phyloP scores from a whole-genome alignment of 768 basidiomycete species.

The Antrodiella citrinella region DNA sequence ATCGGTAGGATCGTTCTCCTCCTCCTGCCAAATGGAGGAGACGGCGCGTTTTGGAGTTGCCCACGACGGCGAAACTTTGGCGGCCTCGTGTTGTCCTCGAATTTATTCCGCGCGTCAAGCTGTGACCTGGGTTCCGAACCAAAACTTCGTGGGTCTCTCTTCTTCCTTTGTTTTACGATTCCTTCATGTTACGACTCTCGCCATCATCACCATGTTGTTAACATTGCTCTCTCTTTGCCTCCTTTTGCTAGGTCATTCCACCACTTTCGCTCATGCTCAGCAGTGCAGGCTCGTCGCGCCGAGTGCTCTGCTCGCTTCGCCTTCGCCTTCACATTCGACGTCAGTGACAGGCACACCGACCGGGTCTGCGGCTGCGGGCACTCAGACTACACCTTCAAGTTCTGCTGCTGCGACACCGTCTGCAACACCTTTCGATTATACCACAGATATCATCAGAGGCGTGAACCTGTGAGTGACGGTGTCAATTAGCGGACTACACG shows the following conservation, averaged over 20 bases:
- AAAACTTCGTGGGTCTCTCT: slow-evolving; percentile 3
- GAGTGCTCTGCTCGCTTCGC: background rate
- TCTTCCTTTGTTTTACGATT: background rate
- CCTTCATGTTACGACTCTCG: slow-evolving; percentile 1
- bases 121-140: too few relatives aligned
- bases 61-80: too few relatives aligned
- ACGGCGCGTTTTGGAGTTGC: too few relatives aligned
- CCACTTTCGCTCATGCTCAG: slow-evolving; percentile 10
- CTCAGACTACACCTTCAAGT: too few relatives aligned
- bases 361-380: background rate
- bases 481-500: too few relatives aligned
- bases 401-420: slow-evolving; percentile 13
- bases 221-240: slow-evolving; percentile 7
- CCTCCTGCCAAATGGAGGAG: too few relatives aligned
- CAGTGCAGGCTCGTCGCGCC: slow-evolving; percentile 18
- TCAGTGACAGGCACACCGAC: slow-evolving; percentile 10
- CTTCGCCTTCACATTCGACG: slow-evolving; percentile 4
- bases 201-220: slow-evolving; percentile 4
- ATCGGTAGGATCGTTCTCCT: too few relatives aligned
- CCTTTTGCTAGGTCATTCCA: slow-evolving; percentile 1
- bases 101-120: too few relatives aligned
- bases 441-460: slow-evolving; percentile 39
- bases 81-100: too few relatives aligned
- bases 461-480: slow-evolving; percentile 56
- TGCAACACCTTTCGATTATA: slow-evolving; percentile 34